Percentiles rank a stretch among this genome's conserved stretches.
phyloP scores from a whole-genome alignment of 108 stramenopile genomes.

The Parietichytrium sp. region DNA sequence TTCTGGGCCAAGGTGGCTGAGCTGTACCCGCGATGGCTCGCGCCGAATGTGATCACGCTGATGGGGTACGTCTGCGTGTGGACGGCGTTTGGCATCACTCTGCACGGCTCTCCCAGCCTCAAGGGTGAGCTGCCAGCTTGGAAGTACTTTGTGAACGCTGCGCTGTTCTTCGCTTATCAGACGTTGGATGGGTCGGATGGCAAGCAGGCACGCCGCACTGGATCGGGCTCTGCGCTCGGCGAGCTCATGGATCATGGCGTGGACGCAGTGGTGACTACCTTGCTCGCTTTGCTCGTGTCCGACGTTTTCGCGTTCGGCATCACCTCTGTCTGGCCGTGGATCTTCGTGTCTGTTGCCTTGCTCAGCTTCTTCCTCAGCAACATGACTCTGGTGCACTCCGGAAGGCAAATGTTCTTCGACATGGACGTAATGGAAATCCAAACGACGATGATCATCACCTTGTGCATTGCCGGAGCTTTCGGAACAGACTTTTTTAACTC shows the following conservation, averaged over 20 bases:
- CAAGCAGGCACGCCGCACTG: slow-evolving; percentile 66
- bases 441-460: not conserved
- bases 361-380: slow-evolving; percentile 12
- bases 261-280: slow-evolving; percentile 72
- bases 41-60: slow-evolving; percentile 34
- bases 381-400: slow-evolving; percentile 31
- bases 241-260: slow-evolving; percentile 85
- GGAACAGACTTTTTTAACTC: not conserved
- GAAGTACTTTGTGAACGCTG: slow-evolving; percentile 78
- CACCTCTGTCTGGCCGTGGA: not conserved
- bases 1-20: slow-evolving; percentile 4
- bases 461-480: not conserved
- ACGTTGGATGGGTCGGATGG: slow-evolving; percentile 80
- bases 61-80: slow-evolving; percentile 29
- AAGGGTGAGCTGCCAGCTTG: slow-evolving; percentile 63
- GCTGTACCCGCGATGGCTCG: slow-evolving; percentile 14
- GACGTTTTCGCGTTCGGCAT: slow-evolving; percentile 22
- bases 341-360: not conserved
- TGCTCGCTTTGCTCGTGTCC: not conserved
- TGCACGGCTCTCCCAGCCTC: not conserved
- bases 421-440: slow-evolving; percentile 29
- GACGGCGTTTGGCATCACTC: not conserved
- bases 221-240: slow-evolving; percentile 55
- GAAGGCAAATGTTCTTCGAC: slow-evolving; percentile 31
- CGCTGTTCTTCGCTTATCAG: slow-evolving; percentile 76